phyloP scores from a whole-genome alignment of 2,329 filamentous ascomycete species.

The Orbilia brochopaga region DNA sequence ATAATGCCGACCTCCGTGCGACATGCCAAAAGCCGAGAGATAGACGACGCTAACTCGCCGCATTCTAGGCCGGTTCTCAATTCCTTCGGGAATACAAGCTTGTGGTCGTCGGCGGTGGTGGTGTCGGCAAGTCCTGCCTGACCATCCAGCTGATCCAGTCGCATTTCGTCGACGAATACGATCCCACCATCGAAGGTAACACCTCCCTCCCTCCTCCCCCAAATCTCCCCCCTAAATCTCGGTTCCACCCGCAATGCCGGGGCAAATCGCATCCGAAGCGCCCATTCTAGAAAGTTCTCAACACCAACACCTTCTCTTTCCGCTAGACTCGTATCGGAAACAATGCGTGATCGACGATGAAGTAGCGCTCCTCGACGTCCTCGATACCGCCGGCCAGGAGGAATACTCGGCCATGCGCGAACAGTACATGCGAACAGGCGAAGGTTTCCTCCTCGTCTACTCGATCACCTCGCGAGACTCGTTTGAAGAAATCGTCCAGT shows the following conservation, averaged over 20 bases:
- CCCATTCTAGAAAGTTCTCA: slow-evolving; percentile 7
- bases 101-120: slow-evolving; percentile 96
- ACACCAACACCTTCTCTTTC: slow-evolving; percentile 53
- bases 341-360: slow-evolving; percentile 99
- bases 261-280: slow-evolving; percentile 1
- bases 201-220: too few species aligned
- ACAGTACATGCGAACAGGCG: slow-evolving; percentile 99
- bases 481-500: slow-evolving; percentile 97
- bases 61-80: slow-evolving; percentile 59
- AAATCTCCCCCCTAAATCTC: slow-evolving; percentile 54
- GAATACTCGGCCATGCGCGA: slow-evolving; percentile 99
- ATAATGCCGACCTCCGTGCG: not conserved
- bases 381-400: slow-evolving; percentile 97
- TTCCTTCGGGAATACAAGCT: slow-evolving; percentile 92
- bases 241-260: not conserved
- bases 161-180: slow-evolving; percentile 99
- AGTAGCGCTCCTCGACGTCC: slow-evolving; percentile 93
- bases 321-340: slow-evolving; percentile 96
- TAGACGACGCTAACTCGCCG: slow-evolving; percentile 2
- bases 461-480: slow-evolving; percentile 97
- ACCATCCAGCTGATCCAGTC: slow-evolving; percentile 95
- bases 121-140: slow-evolving; percentile 98
- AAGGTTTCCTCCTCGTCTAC: slow-evolving; percentile 97
- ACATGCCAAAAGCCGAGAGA: not conserved
- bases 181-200: slow-evolving; percentile 98